phyloP scores from a whole-genome alignment of 306 rosid genomes.

The Lathyrus aphaca region DNA sequence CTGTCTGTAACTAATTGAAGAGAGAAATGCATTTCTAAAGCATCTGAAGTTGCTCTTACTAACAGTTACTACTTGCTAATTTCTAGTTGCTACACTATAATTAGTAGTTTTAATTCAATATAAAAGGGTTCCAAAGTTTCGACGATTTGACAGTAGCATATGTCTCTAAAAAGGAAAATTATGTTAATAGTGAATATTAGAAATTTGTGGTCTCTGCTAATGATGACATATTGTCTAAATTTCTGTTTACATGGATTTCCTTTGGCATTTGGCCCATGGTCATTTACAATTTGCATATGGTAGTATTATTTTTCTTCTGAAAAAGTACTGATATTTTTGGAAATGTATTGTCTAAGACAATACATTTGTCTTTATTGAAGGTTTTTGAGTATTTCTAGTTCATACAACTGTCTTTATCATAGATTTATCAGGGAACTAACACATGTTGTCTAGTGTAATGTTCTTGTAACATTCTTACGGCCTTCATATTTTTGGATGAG shows the following conservation, averaged over 20 bases:
- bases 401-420: conserved; percentile 15
- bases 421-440: conserved; percentile 30
- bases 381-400: conserved; percentile 36
- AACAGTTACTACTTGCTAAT: not conserved
- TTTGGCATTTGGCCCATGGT: conserved; percentile 26
- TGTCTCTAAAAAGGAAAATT: not conserved
- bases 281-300: conserved; percentile 35
- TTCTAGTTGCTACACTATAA: conserved; percentile 15
- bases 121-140: conserved; percentile 23
- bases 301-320: conserved; percentile 24
- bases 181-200: conserved; percentile 9
- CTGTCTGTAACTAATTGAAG: conserved; percentile 11
- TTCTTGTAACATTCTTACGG: conserved; percentile 37
- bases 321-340: conserved; percentile 24
- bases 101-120: conserved; percentile 20
- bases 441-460: conserved; percentile 23
- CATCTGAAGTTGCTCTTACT: conserved; percentile 33
- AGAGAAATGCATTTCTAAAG: conserved; percentile 31
- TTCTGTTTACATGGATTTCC: conserved; percentile 33
- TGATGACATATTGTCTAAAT: conserved; percentile 15
- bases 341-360: conserved; percentile 8
- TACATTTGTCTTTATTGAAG: conserved; percentile 12
- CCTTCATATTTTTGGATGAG: conserved; percentile 34
- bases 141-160: conserved; percentile 21
- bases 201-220: conserved; percentile 34